Evolutionary conservation across 2,329 filamentous ascomycete genomes (phyloP).

Genomic region (Monosporascus cannonballus): DNA sequence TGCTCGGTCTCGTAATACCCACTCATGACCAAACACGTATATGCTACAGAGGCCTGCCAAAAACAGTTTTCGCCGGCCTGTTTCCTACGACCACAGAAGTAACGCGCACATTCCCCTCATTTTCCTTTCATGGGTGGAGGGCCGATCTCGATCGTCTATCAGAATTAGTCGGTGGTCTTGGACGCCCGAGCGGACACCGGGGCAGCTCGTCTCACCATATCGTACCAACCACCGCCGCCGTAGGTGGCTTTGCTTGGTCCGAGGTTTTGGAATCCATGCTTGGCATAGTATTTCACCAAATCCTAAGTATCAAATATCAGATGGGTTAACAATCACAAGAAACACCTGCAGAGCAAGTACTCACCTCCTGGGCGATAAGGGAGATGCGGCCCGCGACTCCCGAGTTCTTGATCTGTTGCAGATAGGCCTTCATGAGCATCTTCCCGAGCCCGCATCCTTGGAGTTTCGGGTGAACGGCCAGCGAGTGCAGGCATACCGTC

Average conservation of each 20-base stretch:
- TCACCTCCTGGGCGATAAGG: slow-evolving; percentile 67
- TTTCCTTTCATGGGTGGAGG: slow-evolving; percentile 2
- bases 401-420: slow-evolving; percentile 67
- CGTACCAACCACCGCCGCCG: slow-evolving; percentile 74
- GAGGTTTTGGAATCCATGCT: slow-evolving; percentile 63
- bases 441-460: slow-evolving; percentile 70
- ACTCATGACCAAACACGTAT: background rate
- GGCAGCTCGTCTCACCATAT: slow-evolving; percentile 57
- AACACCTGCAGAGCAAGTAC: slow-evolving; percentile 13
- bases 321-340: background rate
- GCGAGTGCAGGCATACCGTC: slow-evolving; percentile 75
- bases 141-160: slow-evolving; percentile 2
- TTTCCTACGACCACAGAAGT: background rate
- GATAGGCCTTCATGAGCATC: slow-evolving; percentile 67
- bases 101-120: background rate
- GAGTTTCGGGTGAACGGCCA: slow-evolving; percentile 71
- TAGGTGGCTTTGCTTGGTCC: slow-evolving; percentile 66
- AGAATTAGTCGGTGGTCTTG: background rate
- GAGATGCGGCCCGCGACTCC: slow-evolving; percentile 66
- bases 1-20: background rate
- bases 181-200: background rate
- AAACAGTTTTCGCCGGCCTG: background rate
- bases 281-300: slow-evolving; percentile 68
- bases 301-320: slow-evolving; percentile 34
- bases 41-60: background rate